Base-by-base conservation (phyloP, 495 filamentous ascomycete genomes). In the Penicillium samsonianum region DNA sequence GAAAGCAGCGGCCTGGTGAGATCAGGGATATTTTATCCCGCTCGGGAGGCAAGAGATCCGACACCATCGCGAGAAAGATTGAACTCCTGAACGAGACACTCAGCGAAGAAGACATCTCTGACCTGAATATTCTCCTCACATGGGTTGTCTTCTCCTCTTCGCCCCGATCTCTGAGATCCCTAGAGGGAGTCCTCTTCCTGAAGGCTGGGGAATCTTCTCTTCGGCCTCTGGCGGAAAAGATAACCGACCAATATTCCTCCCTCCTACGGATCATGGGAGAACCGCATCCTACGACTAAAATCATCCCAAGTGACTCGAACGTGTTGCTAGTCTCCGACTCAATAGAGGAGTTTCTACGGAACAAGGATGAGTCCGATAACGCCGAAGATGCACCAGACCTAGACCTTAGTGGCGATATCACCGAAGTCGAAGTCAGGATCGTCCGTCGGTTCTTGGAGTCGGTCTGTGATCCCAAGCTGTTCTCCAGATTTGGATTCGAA, bases 401-500 rank as follows among this genome's bases (percentile, higher is more conserved):
- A n/a, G 31, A 40, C 7, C 9, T 16, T 5, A 53, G 4, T n/a
- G 55, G 58, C 4, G 54, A 58, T 33, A 38, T 65, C 14, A 56
- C n/a, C 22, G 62, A 62, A 9, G 2, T 14, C 7, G 62, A 65
- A 16, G 59, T 65, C 12, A 55, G 55, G 20, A 59, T 65, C 19
- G 59, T 65, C 12, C 47, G 55, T 7, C 47, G 59, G 23, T 62
- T 65, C 25, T 30, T 65, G 7, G 62, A 65, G 9, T 59, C 55
- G 0, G 55, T 65, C 9, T 65, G 62, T 20, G 62, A 65, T 22
- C 28, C 46, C 6, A 62, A 52, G 5, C 20, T 65, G 28, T 65
- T 65, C 33, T 43, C 38, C 8, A 65, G 55, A 38, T 65, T 65
- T 17, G 62, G 52, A 0, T 65, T 65, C n/a, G 59, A 65, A 11